Conservation (phyloP, 495 filamentous ascomycete species). For the Cairneyella variabilis region DNA sequence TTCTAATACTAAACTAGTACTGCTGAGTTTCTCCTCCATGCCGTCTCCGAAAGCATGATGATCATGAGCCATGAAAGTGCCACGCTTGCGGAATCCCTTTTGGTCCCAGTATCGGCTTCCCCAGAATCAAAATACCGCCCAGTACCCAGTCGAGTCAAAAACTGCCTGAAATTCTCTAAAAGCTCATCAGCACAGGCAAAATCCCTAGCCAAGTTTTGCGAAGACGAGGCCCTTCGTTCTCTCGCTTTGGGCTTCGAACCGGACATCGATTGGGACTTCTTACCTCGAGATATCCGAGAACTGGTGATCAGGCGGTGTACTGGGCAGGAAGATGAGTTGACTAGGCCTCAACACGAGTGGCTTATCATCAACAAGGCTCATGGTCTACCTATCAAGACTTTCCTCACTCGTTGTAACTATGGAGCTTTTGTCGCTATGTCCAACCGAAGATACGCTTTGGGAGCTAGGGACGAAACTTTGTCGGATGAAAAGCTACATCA, state of each 20-base stretch:
- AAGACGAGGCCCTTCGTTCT: neutral
- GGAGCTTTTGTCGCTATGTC: constrained; percentile 11
- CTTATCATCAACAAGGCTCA: neutral
- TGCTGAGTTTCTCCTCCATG: constrained; percentile 53
- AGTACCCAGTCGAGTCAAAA: constrained; percentile 6
- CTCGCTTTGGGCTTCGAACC: constrained; percentile 3
- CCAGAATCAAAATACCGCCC: neutral
- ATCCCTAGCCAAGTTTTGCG: constrained; percentile 3
- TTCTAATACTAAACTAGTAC: constrained; percentile 16
- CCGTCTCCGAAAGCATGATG: constrained; percentile 45
- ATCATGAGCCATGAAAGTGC: constrained; percentile 49
- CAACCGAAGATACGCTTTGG: constrained; percentile 24
- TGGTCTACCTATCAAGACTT: neutral
- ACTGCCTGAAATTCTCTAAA: constrained; percentile 1
- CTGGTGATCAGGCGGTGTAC: neutral
- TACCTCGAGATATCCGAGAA: constrained; percentile 1
- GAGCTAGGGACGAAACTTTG: neutral
- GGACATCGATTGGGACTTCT: constrained; percentile 5
- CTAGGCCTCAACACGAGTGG: neutral
- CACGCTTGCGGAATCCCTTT: constrained; percentile 41
- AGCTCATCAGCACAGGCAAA: neutral
- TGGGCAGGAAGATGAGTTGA: constrained; percentile 1
- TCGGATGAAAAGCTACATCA: neutral
- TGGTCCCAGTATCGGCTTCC: constrained; percentile 34
- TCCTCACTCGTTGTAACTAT: constrained; percentile 14